Evolutionary conservation across 257 asterid genomes (phyloP), one percentile per base, ranked within the genome.

Genomic region (Przewalskia tangutica): DNA sequence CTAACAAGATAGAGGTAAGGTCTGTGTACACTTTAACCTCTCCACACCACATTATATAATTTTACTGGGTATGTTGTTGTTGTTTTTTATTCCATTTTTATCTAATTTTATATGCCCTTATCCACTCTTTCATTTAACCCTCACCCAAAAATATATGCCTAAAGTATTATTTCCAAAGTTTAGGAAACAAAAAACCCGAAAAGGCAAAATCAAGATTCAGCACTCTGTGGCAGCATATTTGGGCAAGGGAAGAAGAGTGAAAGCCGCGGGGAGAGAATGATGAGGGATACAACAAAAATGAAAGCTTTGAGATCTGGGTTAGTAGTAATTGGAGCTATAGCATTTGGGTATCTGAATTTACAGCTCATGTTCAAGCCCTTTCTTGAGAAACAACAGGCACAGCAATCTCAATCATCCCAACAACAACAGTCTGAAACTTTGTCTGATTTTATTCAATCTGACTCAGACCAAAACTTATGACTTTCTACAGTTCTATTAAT

Each of bases 351-450:
- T 89, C 86, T 94, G 77, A 90, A 92, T 80, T 86, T 94, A 51
- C 93, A 91, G 58, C 84, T 94, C 85, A 97, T 97, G 7, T 93
- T 94, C 91, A 91, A 90, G 59, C 97, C 98, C 62, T 91, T 85
- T 83, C 93, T 94, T 6, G 93, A 91, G 85, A 90, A 80, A 88
- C 93, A 97, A 56, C 93, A 89, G 82, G 90, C 88, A 48, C 97
- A 81, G 20, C 89, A 88, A 44, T 79, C 87, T 58, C 86, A 83
- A 76, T 67, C 86, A 82, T 55, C 81, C 3, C 82, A 80, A 44
- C 83, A 79, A 50, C 83, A 87, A 13, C 83, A 79, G 1, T 4
- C 77, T 68, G 42, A 38, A 38, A 27, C 32, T 27, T 27, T 27
- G 32, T 27, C 32, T 27, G 55, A 68, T 8, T 68, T 68, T 68